Percentiles rank a stretch among this genome's conserved stretches.
phyloP scores from a whole-genome alignment of 1,139 yeast species.

The Zygoascus meyerae region DNA sequence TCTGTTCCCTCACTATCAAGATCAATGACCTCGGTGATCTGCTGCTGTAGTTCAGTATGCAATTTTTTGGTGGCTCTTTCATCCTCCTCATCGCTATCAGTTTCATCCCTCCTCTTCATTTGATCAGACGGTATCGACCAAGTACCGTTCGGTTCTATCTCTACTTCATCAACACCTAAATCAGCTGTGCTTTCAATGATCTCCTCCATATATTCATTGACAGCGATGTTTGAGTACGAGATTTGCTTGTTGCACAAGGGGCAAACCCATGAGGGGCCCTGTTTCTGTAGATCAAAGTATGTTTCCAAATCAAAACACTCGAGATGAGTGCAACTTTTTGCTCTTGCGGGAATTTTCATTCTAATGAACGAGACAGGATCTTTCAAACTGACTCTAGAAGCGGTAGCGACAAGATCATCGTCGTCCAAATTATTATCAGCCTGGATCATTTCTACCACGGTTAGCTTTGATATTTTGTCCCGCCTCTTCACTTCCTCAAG shows the following conservation, averaged over 20 bases:
- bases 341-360: constrained; percentile 35
- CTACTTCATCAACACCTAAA: constrained; percentile 30
- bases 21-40: constrained; percentile 6
- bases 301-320: constrained; percentile 40
- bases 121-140: constrained; percentile 28
- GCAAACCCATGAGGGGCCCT: constrained; percentile 42
- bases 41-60: constrained; percentile 2
- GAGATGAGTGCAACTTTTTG: constrained; percentile 36
- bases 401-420: constrained; percentile 37
- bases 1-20: constrained; percentile 2
- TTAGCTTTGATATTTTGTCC: constrained; percentile 28
- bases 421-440: constrained; percentile 27
- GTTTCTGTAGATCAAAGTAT: constrained; percentile 37
- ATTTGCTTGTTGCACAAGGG: constrained; percentile 37
- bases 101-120: not conserved
- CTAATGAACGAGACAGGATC: constrained; percentile 38
- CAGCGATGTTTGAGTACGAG: constrained; percentile 30
- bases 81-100: constrained; percentile 10
- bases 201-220: constrained; percentile 36
- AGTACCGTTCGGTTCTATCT: constrained; percentile 34
- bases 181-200: constrained; percentile 28
- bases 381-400: constrained; percentile 33
- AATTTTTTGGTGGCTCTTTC: constrained; percentile 4
- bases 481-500: constrained; percentile 26
- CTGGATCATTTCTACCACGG: constrained; percentile 23